These are phyloP conservation scores for Gamarada debralockiae DNA, from an alignment of 495 filamentous ascomycete species.

Conservation along the genomic window DNA sequence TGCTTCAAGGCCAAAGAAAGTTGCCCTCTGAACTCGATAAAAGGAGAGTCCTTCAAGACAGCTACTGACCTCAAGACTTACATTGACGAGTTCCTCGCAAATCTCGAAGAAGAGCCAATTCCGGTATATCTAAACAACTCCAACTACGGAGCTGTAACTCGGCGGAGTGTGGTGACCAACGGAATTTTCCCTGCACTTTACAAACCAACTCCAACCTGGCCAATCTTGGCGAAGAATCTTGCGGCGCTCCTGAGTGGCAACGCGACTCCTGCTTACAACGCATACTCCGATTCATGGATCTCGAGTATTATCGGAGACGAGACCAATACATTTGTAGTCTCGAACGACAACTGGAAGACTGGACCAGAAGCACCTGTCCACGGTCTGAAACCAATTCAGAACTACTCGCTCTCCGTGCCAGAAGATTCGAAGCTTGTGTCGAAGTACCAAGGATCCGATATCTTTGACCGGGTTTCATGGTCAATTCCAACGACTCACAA, in stretches of 20 bases:
- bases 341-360: constrained; percentile 34
- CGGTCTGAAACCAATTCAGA: constrained; percentile 26
- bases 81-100: constrained; percentile 24
- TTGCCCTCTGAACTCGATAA: constrained; percentile 33
- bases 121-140: constrained; percentile 38
- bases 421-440: not conserved
- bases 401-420: constrained; percentile 25
- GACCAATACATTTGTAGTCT: constrained; percentile 20
- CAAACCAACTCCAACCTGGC: constrained; percentile 33
- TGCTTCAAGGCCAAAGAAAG: constrained; percentile 35
- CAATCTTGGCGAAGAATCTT: constrained; percentile 30
- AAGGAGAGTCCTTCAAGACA: constrained; percentile 12
- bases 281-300: constrained; percentile 22
- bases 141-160: constrained; percentile 33
- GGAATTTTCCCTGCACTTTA: constrained; percentile 36
- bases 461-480: constrained; percentile 38
- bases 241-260: constrained; percentile 36
- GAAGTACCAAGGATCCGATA: constrained; percentile 18
- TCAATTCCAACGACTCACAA: constrained; percentile 32
- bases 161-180: constrained; percentile 29
- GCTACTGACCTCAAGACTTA: constrained; percentile 21
- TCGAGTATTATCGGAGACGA: constrained; percentile 6
- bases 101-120: constrained; percentile 31
- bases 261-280: constrained; percentile 35
- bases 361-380: constrained; percentile 24